phyloP scores from a whole-genome alignment of 2,329 filamentous ascomycete genomes.

The Pseudogymnoascus sp. region DNA sequence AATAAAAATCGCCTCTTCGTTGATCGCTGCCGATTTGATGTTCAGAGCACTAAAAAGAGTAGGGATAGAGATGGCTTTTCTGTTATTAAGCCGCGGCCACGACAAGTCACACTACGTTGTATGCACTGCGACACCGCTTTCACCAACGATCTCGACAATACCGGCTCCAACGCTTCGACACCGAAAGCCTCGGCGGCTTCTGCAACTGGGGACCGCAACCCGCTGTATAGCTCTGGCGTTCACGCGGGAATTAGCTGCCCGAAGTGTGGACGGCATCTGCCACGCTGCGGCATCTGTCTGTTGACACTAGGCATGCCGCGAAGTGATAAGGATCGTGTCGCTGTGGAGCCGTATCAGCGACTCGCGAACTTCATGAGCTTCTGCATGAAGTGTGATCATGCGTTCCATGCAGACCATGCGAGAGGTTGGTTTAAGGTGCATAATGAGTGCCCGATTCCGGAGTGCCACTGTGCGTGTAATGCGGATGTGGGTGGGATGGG shows the following conservation, averaged over 20 bases:
- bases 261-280: conserved; percentile 59
- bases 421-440: conserved; percentile 60
- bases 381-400: conserved; percentile 61
- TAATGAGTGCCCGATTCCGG: conserved; percentile 60
- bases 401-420: conserved; percentile 60
- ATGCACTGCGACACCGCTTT: conserved; percentile 64
- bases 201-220: conserved; percentile 35
- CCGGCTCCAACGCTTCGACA: conserved; percentile 17
- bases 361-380: conserved; percentile 58
- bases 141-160: conserved; percentile 32
- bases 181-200: conserved; percentile 14
- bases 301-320: conserved; percentile 59
- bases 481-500: conserved; percentile 10
- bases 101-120: conserved; percentile 69
- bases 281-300: conserved; percentile 60
- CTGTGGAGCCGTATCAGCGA: conserved; percentile 34
- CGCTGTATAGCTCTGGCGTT: conserved; percentile 50
- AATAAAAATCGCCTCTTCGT: conserved; percentile 68
- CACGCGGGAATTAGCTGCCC: conserved; percentile 58
- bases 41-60: conserved; percentile 65
- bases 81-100: conserved; percentile 56
- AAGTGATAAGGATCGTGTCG: conserved; percentile 46
- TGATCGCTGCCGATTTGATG: conserved; percentile 69
- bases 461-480: conserved; percentile 56
- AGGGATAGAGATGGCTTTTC: conserved; percentile 54